These are phyloP conservation scores for slime mould (Dictyostelium discoideum) DNA, from an alignment of 78 protist genomes.

Conservation along the genomic window dicty_2.7 NC_007088.5:1308001-1308500, in stretches of 20 bases:
- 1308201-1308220: background rate
- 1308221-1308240: background rate
- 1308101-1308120: background rate
- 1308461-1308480: background rate
- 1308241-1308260: background rate
- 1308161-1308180: background rate
- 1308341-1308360: background rate
- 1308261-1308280: background rate
- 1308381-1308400: background rate
- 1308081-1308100: background rate
- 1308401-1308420: background rate
- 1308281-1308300: background rate
- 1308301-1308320: background rate
- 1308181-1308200: background rate
- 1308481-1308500: background rate
- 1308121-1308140: background rate
- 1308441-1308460: background rate
- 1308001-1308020: too few species aligned
- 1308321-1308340: background rate
- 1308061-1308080: background rate
- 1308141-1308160: background rate
- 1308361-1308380: background rate
- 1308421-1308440: background rate
- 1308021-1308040: too few species aligned
- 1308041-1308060: too few species aligned